A percentile compares a stretch with the other conserved stretches of the same genome.
phyloP scores from a whole-genome alignment of 768 basidiomycete genomes.

The Rhizopogon roseolus region DNA sequence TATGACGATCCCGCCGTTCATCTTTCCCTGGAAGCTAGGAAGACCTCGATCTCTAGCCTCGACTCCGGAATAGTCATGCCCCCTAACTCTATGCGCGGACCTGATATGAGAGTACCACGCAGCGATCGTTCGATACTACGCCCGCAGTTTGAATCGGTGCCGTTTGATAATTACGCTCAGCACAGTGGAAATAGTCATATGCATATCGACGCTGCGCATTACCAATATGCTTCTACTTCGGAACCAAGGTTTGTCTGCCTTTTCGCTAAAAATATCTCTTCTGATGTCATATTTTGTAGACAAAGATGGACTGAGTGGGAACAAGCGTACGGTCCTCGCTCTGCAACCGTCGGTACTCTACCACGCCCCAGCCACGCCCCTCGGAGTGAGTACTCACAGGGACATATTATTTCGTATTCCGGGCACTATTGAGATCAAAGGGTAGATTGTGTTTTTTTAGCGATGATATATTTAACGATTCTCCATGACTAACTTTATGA shows the following conservation, averaged over 20 bases:
- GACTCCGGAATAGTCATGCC: constrained; percentile 8
- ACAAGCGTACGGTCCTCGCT: constrained; percentile 6
- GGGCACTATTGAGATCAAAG: constrained; percentile 8
- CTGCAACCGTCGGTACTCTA: not conserved
- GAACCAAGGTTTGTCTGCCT: constrained; percentile 10
- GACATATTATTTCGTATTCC: constrained; percentile 9
- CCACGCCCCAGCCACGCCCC: constrained; percentile 1
- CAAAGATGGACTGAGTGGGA: constrained; percentile 15
- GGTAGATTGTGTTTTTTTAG: constrained; percentile 1
- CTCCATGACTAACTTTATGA: constrained; percentile 1
- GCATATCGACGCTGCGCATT: not conserved
- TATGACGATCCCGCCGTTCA: constrained; percentile 8
- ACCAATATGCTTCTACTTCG: not conserved
- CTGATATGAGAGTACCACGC: constrained; percentile 4
- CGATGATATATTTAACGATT: not conserved
- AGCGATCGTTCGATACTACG: not conserved
- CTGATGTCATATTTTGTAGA: not conserved
- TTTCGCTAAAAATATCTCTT: not conserved
- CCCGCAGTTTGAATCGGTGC: not conserved
- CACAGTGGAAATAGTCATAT: not conserved
- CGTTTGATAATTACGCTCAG: not conserved
- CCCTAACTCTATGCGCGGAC: constrained; percentile 2
- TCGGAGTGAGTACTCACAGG: constrained; percentile 3
- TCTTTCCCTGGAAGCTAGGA: constrained; percentile 6
- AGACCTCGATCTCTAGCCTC: constrained; percentile 7